Evolutionary conservation across 2,329 filamentous ascomycete species (phyloP).

Genomic region (Didymella exigua): DNA sequence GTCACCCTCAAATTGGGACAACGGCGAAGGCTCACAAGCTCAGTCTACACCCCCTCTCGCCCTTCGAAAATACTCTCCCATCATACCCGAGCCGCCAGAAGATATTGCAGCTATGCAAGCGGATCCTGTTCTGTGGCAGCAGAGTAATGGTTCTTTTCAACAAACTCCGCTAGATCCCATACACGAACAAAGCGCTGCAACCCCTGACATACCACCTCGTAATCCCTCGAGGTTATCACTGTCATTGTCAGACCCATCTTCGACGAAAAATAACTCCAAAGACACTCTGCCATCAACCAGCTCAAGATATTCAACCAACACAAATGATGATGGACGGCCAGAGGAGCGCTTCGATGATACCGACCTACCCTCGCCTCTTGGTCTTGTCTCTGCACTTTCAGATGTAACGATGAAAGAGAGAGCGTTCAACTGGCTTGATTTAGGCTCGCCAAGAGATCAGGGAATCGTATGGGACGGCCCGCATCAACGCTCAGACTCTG

Average conservation of each 20-base stretch:
- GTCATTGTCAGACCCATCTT: constrained; percentile 9
- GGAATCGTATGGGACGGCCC: not conserved
- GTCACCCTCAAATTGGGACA: constrained; percentile 37
- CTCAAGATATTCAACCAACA: not conserved
- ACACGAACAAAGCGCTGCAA: constrained; percentile 18
- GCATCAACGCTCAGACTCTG: constrained; percentile 1
- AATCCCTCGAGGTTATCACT: constrained; percentile 27
- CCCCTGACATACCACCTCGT: constrained; percentile 23
- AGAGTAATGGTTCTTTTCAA: constrained; percentile 9
- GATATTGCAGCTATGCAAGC: constrained; percentile 19
- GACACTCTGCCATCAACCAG: not conserved
- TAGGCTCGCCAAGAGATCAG: constrained; percentile 18
- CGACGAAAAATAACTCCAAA: not conserved
- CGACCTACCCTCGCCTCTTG: not conserved
- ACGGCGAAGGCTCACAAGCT: constrained; percentile 3
- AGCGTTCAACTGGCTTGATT: constrained; percentile 28
- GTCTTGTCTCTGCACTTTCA: constrained; percentile 20
- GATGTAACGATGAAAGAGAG: constrained; percentile 29
- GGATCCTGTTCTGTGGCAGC: constrained; percentile 19
- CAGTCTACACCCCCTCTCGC: not conserved
- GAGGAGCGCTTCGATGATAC: not conserved
- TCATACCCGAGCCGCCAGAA: constrained; percentile 41
- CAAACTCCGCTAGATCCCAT: constrained; percentile 27
- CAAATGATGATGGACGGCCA: not conserved
- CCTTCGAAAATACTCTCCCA: constrained; percentile 26